phyloP scores from a whole-genome alignment of 2,329 filamentous ascomycete genomes.

The Aspergillus clavatus region DNA sequence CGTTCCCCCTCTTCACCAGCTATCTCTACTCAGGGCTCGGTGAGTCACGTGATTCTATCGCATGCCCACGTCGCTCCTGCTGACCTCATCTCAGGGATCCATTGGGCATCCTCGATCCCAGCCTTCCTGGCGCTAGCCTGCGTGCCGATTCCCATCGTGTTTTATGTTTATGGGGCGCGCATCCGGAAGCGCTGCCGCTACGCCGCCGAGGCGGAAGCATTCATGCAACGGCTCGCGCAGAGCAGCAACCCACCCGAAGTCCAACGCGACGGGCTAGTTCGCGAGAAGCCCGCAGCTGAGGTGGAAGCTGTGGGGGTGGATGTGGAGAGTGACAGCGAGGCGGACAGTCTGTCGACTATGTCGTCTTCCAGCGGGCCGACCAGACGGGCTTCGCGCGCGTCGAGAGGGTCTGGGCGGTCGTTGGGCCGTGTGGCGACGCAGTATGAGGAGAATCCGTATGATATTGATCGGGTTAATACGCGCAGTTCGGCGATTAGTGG shows the following conservation, averaged over 20 bases:
- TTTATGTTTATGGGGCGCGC: slow-evolving; percentile 35
- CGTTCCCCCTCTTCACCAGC: slow-evolving; percentile 44
- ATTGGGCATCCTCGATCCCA: slow-evolving; percentile 44
- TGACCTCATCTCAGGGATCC: no score
- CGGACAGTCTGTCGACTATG: background rate
- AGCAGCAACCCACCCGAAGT: background rate
- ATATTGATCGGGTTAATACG: slow-evolving; percentile 9
- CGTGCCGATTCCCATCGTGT: slow-evolving; percentile 38
- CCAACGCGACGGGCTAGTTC: background rate
- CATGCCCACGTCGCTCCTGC: background rate
- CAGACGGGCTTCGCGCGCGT: slow-evolving; percentile 1
- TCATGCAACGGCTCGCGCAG: slow-evolving; percentile 1
- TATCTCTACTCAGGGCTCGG: slow-evolving; percentile 42
- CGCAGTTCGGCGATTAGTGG: background rate
- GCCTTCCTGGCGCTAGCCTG: slow-evolving; percentile 41
- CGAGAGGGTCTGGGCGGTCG: slow-evolving; percentile 2
- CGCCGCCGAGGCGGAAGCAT: slow-evolving; percentile 5
- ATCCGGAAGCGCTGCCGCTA: slow-evolving; percentile 36
- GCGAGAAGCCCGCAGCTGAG: background rate
- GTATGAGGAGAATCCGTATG: slow-evolving; percentile 11
- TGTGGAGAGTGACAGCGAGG: background rate
- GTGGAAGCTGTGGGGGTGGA: background rate
- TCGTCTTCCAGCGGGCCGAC: background rate
- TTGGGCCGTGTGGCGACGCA: slow-evolving; percentile 1
- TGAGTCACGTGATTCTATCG: no score